Evolutionary conservation across 108 stramenopile genomes (phyloP), one percentile per base, ranked within the genome.

Genomic region (Pseudonitzschia multistriata): DNA sequence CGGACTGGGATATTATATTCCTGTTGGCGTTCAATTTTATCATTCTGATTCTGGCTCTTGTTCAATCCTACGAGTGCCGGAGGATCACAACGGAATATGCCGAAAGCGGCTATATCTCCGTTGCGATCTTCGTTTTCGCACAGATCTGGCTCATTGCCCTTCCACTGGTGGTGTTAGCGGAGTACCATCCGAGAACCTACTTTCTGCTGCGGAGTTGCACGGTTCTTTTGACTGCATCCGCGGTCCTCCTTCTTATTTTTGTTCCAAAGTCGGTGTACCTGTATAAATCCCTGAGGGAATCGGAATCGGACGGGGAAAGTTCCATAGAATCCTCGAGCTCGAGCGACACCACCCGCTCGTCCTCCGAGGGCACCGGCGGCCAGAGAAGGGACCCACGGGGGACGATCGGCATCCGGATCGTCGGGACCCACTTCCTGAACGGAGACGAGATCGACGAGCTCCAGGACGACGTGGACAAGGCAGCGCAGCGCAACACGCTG

Each of bases 51-150:
- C 25, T 80, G n/a, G 49, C 81, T 13, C 69, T 74, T 29, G 60
- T 83, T 5, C 85, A 86, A 66, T 76, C 80, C 13, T 86, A 74
- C 66, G 70, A 78, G 40, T 82, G 78, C 22, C 40, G 85, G 47
- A 69, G 66, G 19, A 77, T 86, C 33, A 72, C 77, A 8, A 77
- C 80, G 5, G 85, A 81, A 40, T 83, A 73, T 59, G 42, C 49
- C 24, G 85, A 86, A 73, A 62, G 59, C 19, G 8, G 33, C 5
- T 86, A 78, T 66, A 70, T 86, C 35, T 39, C 72, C 27, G 63
- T 64, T 14, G 47, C 80, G 42, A 62, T 86, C 35, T 42, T 47
- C 3, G 35, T 52, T 25, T 70, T 81, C 29, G 64, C 79, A 15
- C 85, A 86, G 48, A 72, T 70, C 24, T 71, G 74, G 72, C 25